Conservation (phyloP, 2,329 filamentous ascomycete species). For the Paraphoma sp. region DNA sequence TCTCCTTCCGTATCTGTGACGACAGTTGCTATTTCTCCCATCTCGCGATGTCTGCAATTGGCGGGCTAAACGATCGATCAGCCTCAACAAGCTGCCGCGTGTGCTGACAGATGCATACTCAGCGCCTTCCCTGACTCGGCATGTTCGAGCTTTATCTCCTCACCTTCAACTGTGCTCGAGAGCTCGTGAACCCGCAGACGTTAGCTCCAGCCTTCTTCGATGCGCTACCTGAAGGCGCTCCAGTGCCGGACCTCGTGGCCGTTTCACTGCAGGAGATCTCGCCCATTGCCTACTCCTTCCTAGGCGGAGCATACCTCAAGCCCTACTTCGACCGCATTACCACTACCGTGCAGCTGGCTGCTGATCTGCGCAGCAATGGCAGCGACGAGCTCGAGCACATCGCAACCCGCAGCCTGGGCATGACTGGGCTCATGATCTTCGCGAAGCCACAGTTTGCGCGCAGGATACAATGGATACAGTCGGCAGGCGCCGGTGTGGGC, state of each 20-base stretch:
- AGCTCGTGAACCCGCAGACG: conserved; percentile 69
- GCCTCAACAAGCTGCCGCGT: conserved; percentile 11
- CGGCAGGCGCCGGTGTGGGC: conserved; percentile 85
- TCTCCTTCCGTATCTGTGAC: background rate
- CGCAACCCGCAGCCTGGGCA: conserved; percentile 76
- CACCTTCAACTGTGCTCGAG: conserved; percentile 88
- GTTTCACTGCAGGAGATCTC: conserved; percentile 85
- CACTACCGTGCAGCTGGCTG: conserved; percentile 74
- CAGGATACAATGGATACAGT: conserved; percentile 70
- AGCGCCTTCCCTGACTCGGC: conserved; percentile 10
- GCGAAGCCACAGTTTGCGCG: conserved; percentile 66
- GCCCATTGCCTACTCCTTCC: conserved; percentile 82
- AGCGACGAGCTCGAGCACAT: conserved; percentile 71
- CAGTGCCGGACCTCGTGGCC: conserved; percentile 72
- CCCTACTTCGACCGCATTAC: conserved; percentile 78
- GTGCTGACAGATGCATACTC: conserved; percentile 27
- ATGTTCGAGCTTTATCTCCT: conserved; percentile 75
- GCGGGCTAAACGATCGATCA: conserved; percentile 4
- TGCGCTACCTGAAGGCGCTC: conserved; percentile 43
- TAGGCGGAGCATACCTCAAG: conserved; percentile 79
- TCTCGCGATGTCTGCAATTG: background rate
- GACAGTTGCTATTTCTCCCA: background rate
- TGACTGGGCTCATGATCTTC: conserved; percentile 90
- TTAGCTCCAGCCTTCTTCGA: conserved; percentile 72
- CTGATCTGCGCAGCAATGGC: conserved; percentile 52